These are phyloP conservation scores for Aureobasidium sp. DNA, from an alignment of 2,329 filamentous ascomycete species.

Conservation along the genomic window DNA sequence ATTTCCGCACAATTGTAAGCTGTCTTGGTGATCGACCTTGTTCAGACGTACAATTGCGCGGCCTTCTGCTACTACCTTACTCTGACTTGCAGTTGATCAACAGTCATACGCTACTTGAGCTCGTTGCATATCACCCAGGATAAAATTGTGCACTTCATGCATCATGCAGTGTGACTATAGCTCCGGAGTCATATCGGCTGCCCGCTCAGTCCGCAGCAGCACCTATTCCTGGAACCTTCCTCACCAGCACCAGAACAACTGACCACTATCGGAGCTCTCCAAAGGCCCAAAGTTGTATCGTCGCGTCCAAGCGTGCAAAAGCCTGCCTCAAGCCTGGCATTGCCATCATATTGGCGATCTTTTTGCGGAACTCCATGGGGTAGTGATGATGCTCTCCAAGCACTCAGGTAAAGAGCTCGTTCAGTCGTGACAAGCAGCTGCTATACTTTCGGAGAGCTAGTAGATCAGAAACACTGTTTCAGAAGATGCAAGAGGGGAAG, in stretches of 20 bases:
- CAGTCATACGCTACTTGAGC: not conserved
- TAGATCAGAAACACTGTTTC: not conserved
- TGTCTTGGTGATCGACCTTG: not conserved
- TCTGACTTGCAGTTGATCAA: not conserved
- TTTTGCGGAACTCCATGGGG: not conserved
- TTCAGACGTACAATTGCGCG: slow-evolving; percentile 8
- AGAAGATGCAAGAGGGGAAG: not conserved
- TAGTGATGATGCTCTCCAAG: not conserved
- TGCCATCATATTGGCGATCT: not conserved
- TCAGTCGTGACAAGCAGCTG: not conserved
- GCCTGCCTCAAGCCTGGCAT: not conserved
- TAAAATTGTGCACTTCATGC: slow-evolving; percentile 2
- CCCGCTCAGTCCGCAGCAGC: slow-evolving; percentile 1
- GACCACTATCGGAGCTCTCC: not conserved
- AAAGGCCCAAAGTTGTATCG: not conserved
- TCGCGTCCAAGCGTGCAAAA: not conserved
- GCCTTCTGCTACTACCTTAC: not conserved
- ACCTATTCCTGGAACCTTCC: not conserved
- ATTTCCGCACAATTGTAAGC: not conserved
- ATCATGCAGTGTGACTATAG: not conserved
- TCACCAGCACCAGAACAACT: not conserved
- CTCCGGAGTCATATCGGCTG: slow-evolving; percentile 7
- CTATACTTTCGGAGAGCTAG: not conserved
- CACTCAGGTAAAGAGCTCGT: not conserved
- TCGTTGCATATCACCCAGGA: not conserved